Percentiles rank a stretch among this genome's conserved stretches.
These are phyloP conservation scores for Cryptococcus amylolentus DNA, from an alignment of 1,284 basidiomycete genomes.

Conservation along the genomic window DNA sequence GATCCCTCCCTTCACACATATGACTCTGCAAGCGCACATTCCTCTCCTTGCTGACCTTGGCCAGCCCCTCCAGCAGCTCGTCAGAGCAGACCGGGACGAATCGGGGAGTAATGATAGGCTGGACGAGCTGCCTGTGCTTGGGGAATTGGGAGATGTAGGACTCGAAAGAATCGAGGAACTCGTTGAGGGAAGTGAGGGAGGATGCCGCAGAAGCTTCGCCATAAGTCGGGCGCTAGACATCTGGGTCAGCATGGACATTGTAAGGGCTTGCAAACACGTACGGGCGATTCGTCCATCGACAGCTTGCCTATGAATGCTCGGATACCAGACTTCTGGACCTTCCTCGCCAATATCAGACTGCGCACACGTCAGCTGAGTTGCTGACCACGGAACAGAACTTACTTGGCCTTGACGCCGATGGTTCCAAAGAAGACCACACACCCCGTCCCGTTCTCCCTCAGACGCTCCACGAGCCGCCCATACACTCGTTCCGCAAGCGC, in stretches of 20 bases:
- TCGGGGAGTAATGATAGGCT: conserved; percentile 75
- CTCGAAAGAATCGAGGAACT: conserved; percentile 59
- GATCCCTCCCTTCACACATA: conserved; percentile 68
- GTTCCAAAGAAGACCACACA: conserved; percentile 74
- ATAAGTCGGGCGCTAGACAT: conserved; percentile 60
- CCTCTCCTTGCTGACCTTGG: conserved; percentile 53
- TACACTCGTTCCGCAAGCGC: conserved; percentile 65
- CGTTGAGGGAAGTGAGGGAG: conserved; percentile 56
- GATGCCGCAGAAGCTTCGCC: conserved; percentile 58
- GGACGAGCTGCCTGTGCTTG: conserved; percentile 57
- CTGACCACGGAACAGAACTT: conserved; percentile 22
- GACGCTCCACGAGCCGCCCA: conserved; percentile 58
- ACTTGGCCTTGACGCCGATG: conserved; percentile 75
- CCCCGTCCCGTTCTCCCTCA: conserved; percentile 70
- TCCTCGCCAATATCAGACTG: conserved; percentile 69
- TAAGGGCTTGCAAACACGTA: conserved; percentile 9
- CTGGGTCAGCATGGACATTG: background rate
- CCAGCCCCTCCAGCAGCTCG: conserved; percentile 61
- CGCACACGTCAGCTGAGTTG: background rate
- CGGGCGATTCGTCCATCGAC: conserved; percentile 70
- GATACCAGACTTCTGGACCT: conserved; percentile 67
- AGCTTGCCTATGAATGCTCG: conserved; percentile 77
- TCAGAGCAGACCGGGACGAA: conserved; percentile 77
- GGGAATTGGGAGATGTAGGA: conserved; percentile 52
- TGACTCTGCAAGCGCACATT: conserved; percentile 66